Percentiles rank a stretch among this genome's conserved stretches.
These are phyloP conservation scores for Pseudonitzschia pungens DNA, from an alignment of 108 stramenopile species.

Conservation along the genomic window DNA sequence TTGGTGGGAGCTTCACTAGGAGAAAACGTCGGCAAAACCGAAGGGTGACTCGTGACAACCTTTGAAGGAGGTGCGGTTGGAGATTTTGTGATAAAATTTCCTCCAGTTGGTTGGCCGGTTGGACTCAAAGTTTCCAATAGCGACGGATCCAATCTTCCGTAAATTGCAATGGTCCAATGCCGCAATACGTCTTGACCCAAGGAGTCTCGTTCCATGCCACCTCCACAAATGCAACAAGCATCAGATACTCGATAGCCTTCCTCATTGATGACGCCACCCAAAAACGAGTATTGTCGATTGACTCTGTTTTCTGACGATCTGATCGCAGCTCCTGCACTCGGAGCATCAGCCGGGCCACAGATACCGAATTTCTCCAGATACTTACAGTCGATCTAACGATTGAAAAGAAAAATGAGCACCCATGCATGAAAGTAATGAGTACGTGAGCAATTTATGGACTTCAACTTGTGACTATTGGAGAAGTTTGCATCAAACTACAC, in stretches of 20 bases:
- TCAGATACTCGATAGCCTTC: conserved; percentile 5
- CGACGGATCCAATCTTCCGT: conserved; percentile 3
- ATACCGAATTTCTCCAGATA: conserved; percentile 8
- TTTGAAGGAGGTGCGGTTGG: not conserved
- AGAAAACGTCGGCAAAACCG: not conserved
- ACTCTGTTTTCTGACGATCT: not conserved
- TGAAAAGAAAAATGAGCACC: not conserved
- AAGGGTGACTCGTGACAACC: not conserved
- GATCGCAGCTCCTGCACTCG: not conserved
- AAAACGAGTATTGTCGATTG: not conserved
- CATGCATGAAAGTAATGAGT: not conserved
- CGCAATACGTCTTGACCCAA: not conserved
- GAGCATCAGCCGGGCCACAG: not conserved
- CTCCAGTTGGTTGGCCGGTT: not conserved
- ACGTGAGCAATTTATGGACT: not conserved
- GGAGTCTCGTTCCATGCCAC: conserved; percentile 15
- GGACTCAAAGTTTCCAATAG: not conserved
- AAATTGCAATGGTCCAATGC: conserved; percentile 1
- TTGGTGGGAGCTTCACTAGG: not conserved
- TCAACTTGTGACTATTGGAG: not conserved
- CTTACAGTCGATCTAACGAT: conserved; percentile 11
- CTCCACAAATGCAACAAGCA: conserved; percentile 43
- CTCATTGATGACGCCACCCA: not conserved
- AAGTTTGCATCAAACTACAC: conserved; percentile 9
- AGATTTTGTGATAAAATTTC: not conserved